These are phyloP conservation scores for Pelargonium nanum DNA, from an alignment of 345 rosid genomes.

Conservation along the genomic window DNA sequence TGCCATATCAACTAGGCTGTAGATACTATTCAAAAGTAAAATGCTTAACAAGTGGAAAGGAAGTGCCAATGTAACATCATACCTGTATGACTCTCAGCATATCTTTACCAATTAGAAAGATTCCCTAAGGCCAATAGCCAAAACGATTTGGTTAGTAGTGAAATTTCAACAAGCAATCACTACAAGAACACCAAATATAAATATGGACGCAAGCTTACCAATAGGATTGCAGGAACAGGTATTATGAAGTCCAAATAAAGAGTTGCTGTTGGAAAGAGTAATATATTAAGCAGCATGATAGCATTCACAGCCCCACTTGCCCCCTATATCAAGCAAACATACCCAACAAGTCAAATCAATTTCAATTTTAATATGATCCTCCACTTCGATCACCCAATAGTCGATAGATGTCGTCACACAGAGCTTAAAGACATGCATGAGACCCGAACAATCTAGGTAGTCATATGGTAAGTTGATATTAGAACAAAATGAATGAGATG, in stretches of 20 bases:
- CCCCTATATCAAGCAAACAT: constrained; percentile 36
- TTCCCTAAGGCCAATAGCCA: constrained; percentile 30
- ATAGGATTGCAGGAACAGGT: constrained; percentile 78
- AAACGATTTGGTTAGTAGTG: constrained; percentile 1
- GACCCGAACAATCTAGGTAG: no score
- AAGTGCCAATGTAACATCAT: background rate
- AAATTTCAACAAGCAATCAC: background rate
- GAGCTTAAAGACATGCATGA: no score
- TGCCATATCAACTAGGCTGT: no score
- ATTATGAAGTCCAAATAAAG: constrained; percentile 52
- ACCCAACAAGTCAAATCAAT: constrained; percentile 1
- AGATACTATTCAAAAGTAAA: background rate
- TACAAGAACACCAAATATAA: background rate
- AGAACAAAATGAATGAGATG: no score
- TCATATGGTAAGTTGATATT: no score
- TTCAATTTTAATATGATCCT: background rate
- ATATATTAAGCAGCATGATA: constrained; percentile 76
- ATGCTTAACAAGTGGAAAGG: background rate
- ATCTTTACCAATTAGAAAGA: constrained; percentile 69
- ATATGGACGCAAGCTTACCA: constrained; percentile 39
- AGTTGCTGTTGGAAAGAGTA: constrained; percentile 68
- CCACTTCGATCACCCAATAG: constrained; percentile 1
- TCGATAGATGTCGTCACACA: no score
- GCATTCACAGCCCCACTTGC: constrained; percentile 96
- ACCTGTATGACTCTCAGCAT: constrained; percentile 60